Percentiles rank a stretch among this genome's conserved stretches.
These are phyloP conservation scores for Arctium minus DNA, from an alignment of 129 eudicot species.

Conservation along the genomic window DNA sequence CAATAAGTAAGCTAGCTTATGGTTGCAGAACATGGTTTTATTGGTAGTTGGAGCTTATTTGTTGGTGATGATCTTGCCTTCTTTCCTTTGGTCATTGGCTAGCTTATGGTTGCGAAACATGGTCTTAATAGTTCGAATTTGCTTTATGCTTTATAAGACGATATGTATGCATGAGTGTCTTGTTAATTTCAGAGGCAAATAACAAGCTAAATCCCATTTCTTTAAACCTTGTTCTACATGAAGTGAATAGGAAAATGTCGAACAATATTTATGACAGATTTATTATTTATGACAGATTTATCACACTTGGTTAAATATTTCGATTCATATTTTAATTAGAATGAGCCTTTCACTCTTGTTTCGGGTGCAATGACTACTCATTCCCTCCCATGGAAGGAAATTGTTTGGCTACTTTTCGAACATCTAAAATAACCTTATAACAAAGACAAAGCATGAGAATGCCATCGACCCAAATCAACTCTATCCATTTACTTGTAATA, in stretches of 20 bases:
- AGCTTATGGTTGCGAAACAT: too few species aligned
- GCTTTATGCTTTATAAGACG: too few species aligned
- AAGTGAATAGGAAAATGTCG: not conserved
- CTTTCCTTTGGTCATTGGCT: not conserved
- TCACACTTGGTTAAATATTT: not conserved
- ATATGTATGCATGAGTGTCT: too few species aligned
- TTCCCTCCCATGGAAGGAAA: too few species aligned
- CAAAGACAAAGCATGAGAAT: too few species aligned
- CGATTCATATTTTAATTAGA: not conserved
- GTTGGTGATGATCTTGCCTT: not conserved
- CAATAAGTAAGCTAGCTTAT: not conserved
- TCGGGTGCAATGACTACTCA: too few species aligned
- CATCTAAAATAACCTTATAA: too few species aligned
- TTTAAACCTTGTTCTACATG: not conserved
- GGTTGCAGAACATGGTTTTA: not conserved
- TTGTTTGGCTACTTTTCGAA: too few species aligned
- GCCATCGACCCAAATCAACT: too few species aligned
- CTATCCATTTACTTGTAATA: too few species aligned
- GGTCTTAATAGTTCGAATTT: too few species aligned
- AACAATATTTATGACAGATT: not conserved
- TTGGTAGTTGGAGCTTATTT: not conserved
- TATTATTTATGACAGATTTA: not conserved
- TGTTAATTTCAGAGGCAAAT: not conserved
- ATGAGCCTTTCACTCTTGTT: not conserved
- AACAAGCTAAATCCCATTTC: too few species aligned